Percentiles rank a stretch among this genome's conserved stretches.
Conservation (phyloP, 2,329 filamentous ascomycete species). For the Fusarium sp. region DNA sequence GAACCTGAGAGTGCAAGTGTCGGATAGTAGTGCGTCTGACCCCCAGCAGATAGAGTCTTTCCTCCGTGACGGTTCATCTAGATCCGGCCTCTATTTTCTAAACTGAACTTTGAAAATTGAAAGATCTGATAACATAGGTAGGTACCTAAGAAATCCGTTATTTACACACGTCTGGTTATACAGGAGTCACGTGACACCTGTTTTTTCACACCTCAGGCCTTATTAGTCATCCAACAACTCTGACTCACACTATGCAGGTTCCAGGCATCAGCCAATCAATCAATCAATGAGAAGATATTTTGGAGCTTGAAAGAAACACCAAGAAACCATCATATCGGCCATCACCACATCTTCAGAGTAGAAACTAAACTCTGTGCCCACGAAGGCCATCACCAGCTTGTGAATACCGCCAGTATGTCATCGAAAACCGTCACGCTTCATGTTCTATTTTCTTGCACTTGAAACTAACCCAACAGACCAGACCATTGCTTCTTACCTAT, state of each 20-base stretch:
- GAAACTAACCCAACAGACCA: background rate
- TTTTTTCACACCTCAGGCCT: background rate
- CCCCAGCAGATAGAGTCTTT: no score
- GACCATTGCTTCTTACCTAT: background rate
- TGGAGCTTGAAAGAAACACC: conserved; percentile 22
- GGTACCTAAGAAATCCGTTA: no score
- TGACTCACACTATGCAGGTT: conserved; percentile 18
- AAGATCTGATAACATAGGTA: no score
- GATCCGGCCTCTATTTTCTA: no score
- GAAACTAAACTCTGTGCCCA: background rate
- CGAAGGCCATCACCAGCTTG: background rate
- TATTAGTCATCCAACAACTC: conserved; percentile 4
- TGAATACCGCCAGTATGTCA: background rate
- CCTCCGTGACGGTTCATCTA: no score
- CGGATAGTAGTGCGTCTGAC: no score
- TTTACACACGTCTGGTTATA: no score
- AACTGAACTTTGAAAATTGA: no score
- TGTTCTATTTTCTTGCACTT: background rate
- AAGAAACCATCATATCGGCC: conserved; percentile 1
- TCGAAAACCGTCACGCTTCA: background rate
- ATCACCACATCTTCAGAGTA: background rate
- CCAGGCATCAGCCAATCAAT: background rate
- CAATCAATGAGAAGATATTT: background rate
- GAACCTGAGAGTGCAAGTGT: no score
- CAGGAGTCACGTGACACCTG: no score